These are phyloP conservation scores for Paraphoma sp. DNA, from an alignment of 2,329 filamentous ascomycete species.

Conservation along the genomic window DNA sequence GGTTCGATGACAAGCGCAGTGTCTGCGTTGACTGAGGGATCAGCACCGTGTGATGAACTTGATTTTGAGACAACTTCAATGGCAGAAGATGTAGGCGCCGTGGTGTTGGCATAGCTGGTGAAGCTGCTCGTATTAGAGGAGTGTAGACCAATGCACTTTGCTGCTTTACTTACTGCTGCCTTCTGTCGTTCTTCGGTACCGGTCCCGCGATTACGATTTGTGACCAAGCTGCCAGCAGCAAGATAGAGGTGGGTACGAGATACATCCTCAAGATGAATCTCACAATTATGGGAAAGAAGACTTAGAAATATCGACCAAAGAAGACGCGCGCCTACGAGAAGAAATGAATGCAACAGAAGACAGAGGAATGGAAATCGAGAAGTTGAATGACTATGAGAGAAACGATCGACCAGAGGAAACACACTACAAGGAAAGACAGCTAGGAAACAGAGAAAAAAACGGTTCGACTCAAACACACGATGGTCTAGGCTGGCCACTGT, in stretches of 20 bases:
- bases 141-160: neutral
- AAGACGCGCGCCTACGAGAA: slow-evolving; percentile 31
- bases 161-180: slow-evolving; percentile 34
- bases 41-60: slow-evolving; percentile 5
- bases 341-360: slow-evolving; percentile 25
- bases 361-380: slow-evolving; percentile 14
- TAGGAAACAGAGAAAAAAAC: slow-evolving; percentile 25
- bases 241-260: slow-evolving; percentile 21
- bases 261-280: slow-evolving; percentile 33
- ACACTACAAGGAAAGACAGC: slow-evolving; percentile 26
- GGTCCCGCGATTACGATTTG: slow-evolving; percentile 40
- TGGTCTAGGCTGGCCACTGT: slow-evolving; percentile 29
- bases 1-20: slow-evolving; percentile 44
- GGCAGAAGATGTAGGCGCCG: slow-evolving; percentile 13
- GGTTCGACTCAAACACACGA: slow-evolving; percentile 34
- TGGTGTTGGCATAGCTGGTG: slow-evolving; percentile 36
- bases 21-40: slow-evolving; percentile 31
- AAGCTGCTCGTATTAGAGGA: slow-evolving; percentile 26
- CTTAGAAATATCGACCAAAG: slow-evolving; percentile 9
- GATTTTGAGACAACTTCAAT: neutral
- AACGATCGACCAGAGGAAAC: slow-evolving; percentile 39
- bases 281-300: slow-evolving; percentile 27
- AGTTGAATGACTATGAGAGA: slow-evolving; percentile 36
- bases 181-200: slow-evolving; percentile 36
- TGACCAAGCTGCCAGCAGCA: slow-evolving; percentile 49